Evolutionary conservation across 176 grass and related monocot genomes (phyloP), one percentile per base, ranked within the genome.

Genomic region (Oryza rufipogon): DNA sequence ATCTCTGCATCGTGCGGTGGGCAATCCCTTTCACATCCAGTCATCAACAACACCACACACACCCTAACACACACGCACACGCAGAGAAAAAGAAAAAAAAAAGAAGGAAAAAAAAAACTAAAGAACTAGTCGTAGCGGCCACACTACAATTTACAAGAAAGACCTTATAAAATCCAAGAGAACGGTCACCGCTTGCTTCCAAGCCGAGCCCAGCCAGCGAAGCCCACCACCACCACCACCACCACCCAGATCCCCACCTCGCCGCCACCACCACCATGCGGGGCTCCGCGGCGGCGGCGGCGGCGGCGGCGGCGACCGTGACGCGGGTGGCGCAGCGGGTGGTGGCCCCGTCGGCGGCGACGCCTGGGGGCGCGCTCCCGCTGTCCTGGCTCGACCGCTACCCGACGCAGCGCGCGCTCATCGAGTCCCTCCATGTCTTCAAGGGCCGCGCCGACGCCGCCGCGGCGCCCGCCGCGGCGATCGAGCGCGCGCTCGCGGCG

Each of bases 391-490:
- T 97, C 11, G 94, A 97, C 68, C 91, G 94, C 13, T 97, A 97
- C 90, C 94, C 94, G 68, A 94, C 94, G 4, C 94, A 97, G 81
- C 80, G 89, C 20, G 94, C 94, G 44, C 87, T 97, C 75, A 97
- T 97, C 73, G 94, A 97, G 79, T 97, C 94, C 64, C 90, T 97
- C 32, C 94, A 97, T 60, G 90, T 97, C 80, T 97, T 97, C 94
- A 92, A 97, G 76, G 87, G 86, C 75, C 87, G 84, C 33, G 82
- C 74, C 14, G 66, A 33, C 8, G 73, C 81, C 66, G 72, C 28
- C 28, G 86, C 64, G 33, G 25, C 38, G 25, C 76, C 87, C 22
- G 84, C 85, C 9, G 23, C 0, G 81, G 81, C 83, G 33, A 90
- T 97, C 6, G 88, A 92, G 81, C 64, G 67, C 22, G 91, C 94